Percentiles rank a stretch among this genome's conserved stretches.
Evolutionary conservation across 768 basidiomycete genomes (phyloP).

Genomic region (Xanthoconium purpureum): DNA sequence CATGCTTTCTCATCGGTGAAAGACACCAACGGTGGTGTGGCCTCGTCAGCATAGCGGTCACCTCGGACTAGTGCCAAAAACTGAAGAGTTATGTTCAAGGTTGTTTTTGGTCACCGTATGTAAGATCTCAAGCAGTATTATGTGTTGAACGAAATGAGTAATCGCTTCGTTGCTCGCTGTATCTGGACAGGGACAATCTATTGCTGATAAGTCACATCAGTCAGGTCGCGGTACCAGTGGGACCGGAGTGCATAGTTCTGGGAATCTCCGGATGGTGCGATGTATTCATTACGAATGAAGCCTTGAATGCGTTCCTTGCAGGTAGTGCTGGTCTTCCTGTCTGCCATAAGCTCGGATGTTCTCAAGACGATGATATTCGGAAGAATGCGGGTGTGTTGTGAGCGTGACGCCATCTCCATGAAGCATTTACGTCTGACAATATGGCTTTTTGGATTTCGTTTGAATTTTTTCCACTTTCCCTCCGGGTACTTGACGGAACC

Average conservation of each 20-base stretch:
- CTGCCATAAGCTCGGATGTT: conserved; percentile 8
- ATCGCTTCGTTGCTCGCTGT: not conserved
- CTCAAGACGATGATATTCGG: not conserved
- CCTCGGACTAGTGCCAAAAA: not conserved
- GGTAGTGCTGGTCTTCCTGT: conserved; percentile 5
- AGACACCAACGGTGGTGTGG: conserved; percentile 22
- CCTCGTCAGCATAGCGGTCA: conserved; percentile 18
- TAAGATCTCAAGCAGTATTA: not conserved
- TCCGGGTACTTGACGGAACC: conserved; percentile 6
- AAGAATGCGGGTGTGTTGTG: not conserved
- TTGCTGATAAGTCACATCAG: not conserved
- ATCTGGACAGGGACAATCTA: not conserved
- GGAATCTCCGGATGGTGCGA: conserved; percentile 12
- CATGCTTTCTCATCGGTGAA: conserved; percentile 40
- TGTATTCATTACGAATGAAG: conserved; percentile 3
- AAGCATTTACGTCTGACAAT: conserved; percentile 22
- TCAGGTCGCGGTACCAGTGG: not conserved
- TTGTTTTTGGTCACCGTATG: not conserved
- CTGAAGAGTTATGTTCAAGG: not conserved
- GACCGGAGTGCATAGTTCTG: not conserved
- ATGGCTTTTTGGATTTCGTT: conserved; percentile 13
- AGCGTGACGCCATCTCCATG: not conserved
- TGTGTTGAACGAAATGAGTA: not conserved
- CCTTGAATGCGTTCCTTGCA: conserved; percentile 12
- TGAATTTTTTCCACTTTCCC: not conserved